These are phyloP conservation scores for Heracleum sosnowskyi DNA, from an alignment of 129 eudicot species.

Conservation along the genomic window DNA sequence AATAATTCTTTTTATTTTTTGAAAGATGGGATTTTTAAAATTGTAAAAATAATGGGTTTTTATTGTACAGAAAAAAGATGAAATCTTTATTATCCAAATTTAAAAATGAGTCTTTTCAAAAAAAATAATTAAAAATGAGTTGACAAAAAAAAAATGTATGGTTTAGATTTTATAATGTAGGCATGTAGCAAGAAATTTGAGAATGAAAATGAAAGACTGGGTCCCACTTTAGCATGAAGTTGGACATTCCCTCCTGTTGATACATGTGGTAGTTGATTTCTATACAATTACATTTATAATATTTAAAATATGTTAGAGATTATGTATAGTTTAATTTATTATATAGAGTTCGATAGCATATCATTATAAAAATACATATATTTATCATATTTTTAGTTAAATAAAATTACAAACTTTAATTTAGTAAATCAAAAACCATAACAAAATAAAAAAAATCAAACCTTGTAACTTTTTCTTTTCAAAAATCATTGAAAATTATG, in stretches of 20 bases:
- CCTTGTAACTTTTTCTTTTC: too few species aligned
- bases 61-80: not conserved
- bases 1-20: not conserved
- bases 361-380: too few species aligned
- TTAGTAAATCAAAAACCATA: too few species aligned
- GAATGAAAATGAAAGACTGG: not conserved
- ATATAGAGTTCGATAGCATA: too few species aligned
- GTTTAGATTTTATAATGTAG: not conserved
- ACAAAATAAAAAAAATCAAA: too few species aligned
- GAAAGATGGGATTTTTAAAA: not conserved
- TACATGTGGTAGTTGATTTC: not conserved
- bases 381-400: too few species aligned
- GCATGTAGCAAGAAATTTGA: not conserved
- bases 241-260: not conserved
- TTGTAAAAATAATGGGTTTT: not conserved
- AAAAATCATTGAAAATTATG: too few species aligned
- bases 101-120: too few species aligned
- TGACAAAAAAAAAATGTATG: not conserved
- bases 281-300: too few species aligned
- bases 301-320: too few species aligned
- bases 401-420: too few species aligned
- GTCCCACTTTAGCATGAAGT: not conserved
- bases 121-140: not conserved
- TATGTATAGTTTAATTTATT: too few species aligned
- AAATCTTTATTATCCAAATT: not conserved